Conservation (phyloP, 2,329 filamentous ascomycete species). For the Penicillium sp. region DNA sequence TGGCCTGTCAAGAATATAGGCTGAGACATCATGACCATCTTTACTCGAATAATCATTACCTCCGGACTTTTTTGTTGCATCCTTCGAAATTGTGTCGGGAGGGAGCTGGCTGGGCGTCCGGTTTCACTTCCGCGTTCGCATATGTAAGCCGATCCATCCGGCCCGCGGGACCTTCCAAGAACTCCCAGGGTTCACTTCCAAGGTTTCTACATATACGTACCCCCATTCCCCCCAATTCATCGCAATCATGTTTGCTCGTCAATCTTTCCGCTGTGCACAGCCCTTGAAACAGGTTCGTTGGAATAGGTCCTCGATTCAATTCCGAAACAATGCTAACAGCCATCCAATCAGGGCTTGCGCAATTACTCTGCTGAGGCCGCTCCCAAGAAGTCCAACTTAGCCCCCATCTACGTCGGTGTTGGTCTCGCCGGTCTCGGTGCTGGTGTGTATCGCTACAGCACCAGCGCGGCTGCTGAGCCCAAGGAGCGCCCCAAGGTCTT, state of each 20-base stretch:
- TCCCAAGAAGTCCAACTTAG: conserved; percentile 55
- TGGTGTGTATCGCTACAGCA: conserved; percentile 55
- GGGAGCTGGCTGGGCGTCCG: conserved; percentile 13
- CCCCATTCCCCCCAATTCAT: conserved; percentile 8
- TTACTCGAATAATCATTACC: not conserved
- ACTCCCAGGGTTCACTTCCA: not conserved
- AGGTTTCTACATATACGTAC: not conserved
- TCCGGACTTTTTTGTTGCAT: too few species aligned
- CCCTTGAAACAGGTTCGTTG: conserved; percentile 63
- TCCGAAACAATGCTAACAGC: not conserved
- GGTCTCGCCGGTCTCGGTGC: conserved; percentile 49
- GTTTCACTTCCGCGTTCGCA: conserved; percentile 8
- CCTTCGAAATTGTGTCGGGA: conserved; percentile 19
- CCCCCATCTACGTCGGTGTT: conserved; percentile 53
- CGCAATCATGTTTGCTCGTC: conserved; percentile 64
- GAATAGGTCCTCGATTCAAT: not conserved
- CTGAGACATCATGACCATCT: not conserved
- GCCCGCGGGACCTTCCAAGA: not conserved
- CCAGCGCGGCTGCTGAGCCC: conserved; percentile 30
- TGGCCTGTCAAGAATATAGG: not conserved
- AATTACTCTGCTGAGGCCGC: conserved; percentile 66
- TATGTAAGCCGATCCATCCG: conserved; percentile 22
- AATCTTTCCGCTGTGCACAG: conserved; percentile 62
- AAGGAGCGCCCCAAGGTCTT: conserved; percentile 56
- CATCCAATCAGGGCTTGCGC: conserved; percentile 55